phyloP scores from a whole-genome alignment of 2,329 filamentous ascomycete species.

The Drechslera avenae region DNA sequence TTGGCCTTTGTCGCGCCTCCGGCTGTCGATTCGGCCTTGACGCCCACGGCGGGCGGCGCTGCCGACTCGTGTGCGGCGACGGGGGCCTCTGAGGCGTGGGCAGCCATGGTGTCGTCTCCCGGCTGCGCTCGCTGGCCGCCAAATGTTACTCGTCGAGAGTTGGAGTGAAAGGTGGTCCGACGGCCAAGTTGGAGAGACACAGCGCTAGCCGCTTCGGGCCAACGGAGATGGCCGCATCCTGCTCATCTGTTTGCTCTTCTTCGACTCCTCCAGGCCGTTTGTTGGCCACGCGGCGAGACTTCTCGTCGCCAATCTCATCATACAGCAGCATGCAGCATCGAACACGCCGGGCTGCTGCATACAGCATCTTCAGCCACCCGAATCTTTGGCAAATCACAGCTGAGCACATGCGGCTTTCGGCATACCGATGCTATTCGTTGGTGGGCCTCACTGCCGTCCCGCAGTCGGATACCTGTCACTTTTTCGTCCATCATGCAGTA shows the following conservation, averaged over 20 bases:
- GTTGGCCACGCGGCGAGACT: slow-evolving; percentile 1
- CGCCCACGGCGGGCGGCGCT: slow-evolving; percentile 22
- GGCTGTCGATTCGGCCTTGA: slow-evolving; percentile 21
- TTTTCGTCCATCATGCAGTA: slow-evolving; percentile 15
- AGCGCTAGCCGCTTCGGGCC: slow-evolving; percentile 15
- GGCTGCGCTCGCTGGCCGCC: slow-evolving; percentile 15
- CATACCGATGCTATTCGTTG: slow-evolving; percentile 20
- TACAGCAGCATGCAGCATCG: slow-evolving; percentile 13
- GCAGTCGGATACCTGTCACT: slow-evolving; percentile 22
- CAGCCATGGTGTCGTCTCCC: slow-evolving; percentile 32
- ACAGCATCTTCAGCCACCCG: slow-evolving; percentile 12
- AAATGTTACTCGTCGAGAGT: slow-evolving; percentile 17
- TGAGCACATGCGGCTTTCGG: slow-evolving; percentile 9
- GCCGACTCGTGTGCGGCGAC: slow-evolving; percentile 35
- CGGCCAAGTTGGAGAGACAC: slow-evolving; percentile 10
- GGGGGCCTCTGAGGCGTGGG: slow-evolving; percentile 32
- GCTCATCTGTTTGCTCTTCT: background rate
- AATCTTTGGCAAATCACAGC: slow-evolving; percentile 11
- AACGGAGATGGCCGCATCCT: slow-evolving; percentile 11
- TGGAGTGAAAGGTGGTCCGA: slow-evolving; percentile 21
- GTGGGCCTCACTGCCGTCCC: slow-evolving; percentile 9
- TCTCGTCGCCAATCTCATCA: slow-evolving; percentile 19
- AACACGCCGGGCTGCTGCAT: slow-evolving; percentile 7
- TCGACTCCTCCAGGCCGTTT: background rate
- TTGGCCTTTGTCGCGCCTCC: slow-evolving; percentile 22